Conservation (phyloP, 2,329 filamentous ascomycete species). For the Tolypocladium paradoxum region DNA sequence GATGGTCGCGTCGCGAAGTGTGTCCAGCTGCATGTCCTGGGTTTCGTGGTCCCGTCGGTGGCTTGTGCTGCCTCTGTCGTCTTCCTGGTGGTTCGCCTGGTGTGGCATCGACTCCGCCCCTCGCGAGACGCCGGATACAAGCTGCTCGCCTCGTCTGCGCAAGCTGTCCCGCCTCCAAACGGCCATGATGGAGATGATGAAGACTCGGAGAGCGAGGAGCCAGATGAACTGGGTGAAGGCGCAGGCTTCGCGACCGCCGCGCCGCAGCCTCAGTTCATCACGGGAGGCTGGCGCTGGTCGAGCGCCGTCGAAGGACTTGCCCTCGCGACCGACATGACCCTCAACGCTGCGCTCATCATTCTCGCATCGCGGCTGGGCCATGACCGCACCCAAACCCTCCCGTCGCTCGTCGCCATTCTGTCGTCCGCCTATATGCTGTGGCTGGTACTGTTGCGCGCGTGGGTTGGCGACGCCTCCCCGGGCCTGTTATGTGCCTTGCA, state of each 20-base stretch:
- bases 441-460: background rate
- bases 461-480: background rate
- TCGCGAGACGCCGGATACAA: too few species aligned
- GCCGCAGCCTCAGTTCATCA: background rate
- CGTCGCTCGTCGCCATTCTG: background rate
- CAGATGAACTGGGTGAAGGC: too few species aligned
- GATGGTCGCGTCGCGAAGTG: too few species aligned
- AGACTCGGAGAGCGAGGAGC: too few species aligned
- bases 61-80: too few species aligned
- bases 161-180: too few species aligned
- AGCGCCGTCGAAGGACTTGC: background rate
- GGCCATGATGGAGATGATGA: too few species aligned
- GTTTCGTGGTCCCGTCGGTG: too few species aligned
- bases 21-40: too few species aligned
- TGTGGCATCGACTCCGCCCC: too few species aligned
- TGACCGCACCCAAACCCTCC: background rate
- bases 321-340: background rate
- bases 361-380: background rate
- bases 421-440: background rate
- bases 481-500: background rate
- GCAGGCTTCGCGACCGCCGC: background rate
- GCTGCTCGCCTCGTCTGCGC: too few species aligned
- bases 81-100: too few species aligned
- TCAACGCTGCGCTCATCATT: background rate
- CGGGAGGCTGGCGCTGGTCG: background rate